These are phyloP conservation scores for Aureobasidium vineae DNA, from an alignment of 2,329 filamentous ascomycete genomes.

Conservation along the genomic window DNA sequence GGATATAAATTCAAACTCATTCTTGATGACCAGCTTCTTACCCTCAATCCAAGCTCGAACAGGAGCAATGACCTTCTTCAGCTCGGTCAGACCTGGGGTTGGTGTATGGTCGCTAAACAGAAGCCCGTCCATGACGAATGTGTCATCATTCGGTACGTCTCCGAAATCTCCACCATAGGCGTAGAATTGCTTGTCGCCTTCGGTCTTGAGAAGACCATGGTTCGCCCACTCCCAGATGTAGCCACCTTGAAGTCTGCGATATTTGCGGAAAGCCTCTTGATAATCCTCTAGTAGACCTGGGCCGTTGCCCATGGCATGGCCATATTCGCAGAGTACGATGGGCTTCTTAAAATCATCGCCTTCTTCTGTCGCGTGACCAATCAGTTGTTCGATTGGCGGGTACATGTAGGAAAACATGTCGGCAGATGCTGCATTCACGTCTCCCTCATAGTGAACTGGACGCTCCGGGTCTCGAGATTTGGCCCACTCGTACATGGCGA, in stretches of 20 bases:
- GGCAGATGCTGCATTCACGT: conserved; percentile 57
- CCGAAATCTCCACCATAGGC: conserved; percentile 48
- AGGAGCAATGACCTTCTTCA: conserved; percentile 48
- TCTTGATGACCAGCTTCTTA: conserved; percentile 33
- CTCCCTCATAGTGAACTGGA: conserved; percentile 66
- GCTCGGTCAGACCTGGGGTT: conserved; percentile 44
- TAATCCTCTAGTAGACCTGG: conserved; percentile 70
- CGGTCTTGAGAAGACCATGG: conserved; percentile 45
- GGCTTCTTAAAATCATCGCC: conserved; percentile 48
- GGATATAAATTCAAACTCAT: conserved; percentile 36
- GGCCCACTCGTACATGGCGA: conserved; percentile 64
- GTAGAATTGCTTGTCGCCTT: conserved; percentile 42
- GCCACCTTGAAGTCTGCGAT: conserved; percentile 64
- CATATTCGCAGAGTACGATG: conserved; percentile 57
- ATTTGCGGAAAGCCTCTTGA: conserved; percentile 59
- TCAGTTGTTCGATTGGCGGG: conserved; percentile 53
- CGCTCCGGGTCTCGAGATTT: conserved; percentile 58
- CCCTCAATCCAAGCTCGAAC: conserved; percentile 32
- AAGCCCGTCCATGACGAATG: conserved; percentile 49
- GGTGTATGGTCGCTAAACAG: conserved; percentile 45
- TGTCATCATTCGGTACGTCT: conserved; percentile 44
- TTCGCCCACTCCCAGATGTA: conserved; percentile 51
- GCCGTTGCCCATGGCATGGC: conserved; percentile 70
- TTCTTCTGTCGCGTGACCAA: conserved; percentile 47
- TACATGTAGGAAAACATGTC: conserved; percentile 72